Percentiles rank a stretch among this genome's conserved stretches.
Conservation (phyloP, 2,329 filamentous ascomycete species). For the Colletotrichum sp. region DNA sequence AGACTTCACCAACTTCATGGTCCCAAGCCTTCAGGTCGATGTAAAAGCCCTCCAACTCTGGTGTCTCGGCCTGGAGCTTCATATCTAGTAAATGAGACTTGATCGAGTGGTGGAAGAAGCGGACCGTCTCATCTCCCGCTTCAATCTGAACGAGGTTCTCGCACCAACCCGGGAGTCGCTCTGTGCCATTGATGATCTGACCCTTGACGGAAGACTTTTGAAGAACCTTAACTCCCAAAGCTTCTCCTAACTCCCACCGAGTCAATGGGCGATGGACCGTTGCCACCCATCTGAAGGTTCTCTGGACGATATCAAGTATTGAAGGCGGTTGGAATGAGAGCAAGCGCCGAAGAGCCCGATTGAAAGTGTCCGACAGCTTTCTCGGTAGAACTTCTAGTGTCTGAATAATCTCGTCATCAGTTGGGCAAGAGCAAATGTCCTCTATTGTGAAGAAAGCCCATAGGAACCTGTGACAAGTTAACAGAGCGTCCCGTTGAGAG, state of each 20-base stretch:
- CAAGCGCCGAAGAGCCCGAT: background rate
- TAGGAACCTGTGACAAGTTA: accelerated
- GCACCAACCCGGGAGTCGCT: accelerated
- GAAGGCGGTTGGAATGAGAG: too few species aligned
- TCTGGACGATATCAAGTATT: background rate
- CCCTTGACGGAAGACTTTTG: accelerated
- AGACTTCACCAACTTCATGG: accelerated
- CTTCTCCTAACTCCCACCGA: accelerated
- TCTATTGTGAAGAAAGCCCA: background rate
- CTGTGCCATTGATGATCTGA: accelerated
- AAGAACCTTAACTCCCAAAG: background rate
- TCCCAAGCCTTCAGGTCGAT: accelerated
- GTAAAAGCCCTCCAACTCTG: accelerated
- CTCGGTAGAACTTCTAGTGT: accelerated
- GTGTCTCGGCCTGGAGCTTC: too few species aligned
- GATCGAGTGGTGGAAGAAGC: background rate
- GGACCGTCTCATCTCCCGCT: accelerated
- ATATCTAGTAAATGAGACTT: accelerated
- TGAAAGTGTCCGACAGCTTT: accelerated
- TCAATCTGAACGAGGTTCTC: accelerated
- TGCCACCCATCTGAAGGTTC: accelerated
- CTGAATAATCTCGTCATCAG: accelerated
- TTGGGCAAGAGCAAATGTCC: accelerated
- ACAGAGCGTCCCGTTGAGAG: accelerated
- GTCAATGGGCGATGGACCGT: accelerated